Base-by-base conservation (phyloP, 73 alveolate species). In the Effrenium voratum region DNA sequence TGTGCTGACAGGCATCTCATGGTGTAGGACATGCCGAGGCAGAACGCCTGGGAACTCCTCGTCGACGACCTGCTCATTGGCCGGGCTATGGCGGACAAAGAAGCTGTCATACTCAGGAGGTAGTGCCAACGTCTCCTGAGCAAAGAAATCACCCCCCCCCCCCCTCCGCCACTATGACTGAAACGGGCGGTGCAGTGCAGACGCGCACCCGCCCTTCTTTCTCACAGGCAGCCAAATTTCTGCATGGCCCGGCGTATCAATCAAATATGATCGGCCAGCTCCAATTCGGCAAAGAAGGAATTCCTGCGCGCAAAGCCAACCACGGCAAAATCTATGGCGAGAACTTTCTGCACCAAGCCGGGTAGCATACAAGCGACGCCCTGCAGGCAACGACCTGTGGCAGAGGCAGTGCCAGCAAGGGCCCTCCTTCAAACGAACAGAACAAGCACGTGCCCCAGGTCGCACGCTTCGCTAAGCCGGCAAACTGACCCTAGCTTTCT, bases 91-190 rank as follows among this genome's bases (percentile, higher is more conserved):
- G n/a, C 97, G 87, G 38, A 50, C 73, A 22, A 77, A 90, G 87
- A 90, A 90, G 88, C 97, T 90, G 82, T 90, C 97, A 57, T 63
- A 90, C 97, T 90, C 97, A 24, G 97, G 97, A 3, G 97, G 97
- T 40, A 90, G 47, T 16, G 87, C 97, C 87, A 90, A 46, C 55
- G 87, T 90, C 55, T 90, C 97, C 97, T 90, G 15, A n/a, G 92
- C 10, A n/a, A n/a, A n/a, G n/a, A n/a, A n/a, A n/a, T n/a, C n/a
- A n/a, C n/a, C n/a, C n/a, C n/a, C n/a, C n/a, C n/a, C n/a, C n/a
- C n/a, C n/a, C n/a, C n/a, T n/a, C n/a, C n/a, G n/a, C n/a, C n/a
- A n/a, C n/a, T n/a, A n/a, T n/a, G n/a, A n/a, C n/a, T n/a, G n/a
- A n/a, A n/a, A n/a, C n/a, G n/a, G n/a, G n/a, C n/a, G n/a, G n/a